Base-by-base conservation (phyloP, 2,329 filamentous ascomycete species). In the Oidium heveae region DNA sequence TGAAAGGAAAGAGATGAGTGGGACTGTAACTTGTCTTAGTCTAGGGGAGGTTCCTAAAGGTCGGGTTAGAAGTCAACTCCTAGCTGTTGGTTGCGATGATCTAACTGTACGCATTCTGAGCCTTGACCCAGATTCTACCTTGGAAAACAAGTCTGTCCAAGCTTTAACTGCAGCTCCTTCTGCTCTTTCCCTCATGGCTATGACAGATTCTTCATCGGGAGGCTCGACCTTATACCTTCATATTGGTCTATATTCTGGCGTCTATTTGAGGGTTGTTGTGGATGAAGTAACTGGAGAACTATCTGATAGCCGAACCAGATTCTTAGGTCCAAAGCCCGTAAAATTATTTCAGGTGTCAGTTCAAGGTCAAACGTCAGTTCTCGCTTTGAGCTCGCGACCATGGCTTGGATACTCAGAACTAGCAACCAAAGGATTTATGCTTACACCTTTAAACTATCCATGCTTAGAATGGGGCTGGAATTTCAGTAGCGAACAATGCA, bases 71-170 rank as follows among this genome's bases (percentile, higher is more conserved):
- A 94, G 88, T 66, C 86, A 86, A 1, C 98, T 93, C 69, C 73
- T 96, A 54, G 93, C 93, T 46, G 89, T 99, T 47, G 93, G 93
- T 6, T 96, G 89, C 64, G 91, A 95, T 63, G 91, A 99, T 67
- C 87, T 86, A 56, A 96, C 91, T 0, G 91, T 98, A 54, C 84
- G 91, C 54, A 86, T 98, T 54, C 75, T 94, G 55, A 94, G 87
- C 63, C 70, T 95, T 33, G 86, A 93, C 63, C 86, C 87, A 0
- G 88, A 95, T 59, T 84, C 85, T 2, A 94, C 87, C 0, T 71
- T 98, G 12, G 86, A 94, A 66, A 91, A 83, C 66, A 94, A 94
- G 64, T 95, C 87, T 4, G 85, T 98, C 2, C 91, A 96, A 67
- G 89, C 88, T 16, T 70, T 96, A 58, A 94, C 88, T 2, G 88